Base-by-base conservation (phyloP, 768 basidiomycete genomes). In the Boletus reticuloceps region DNA sequence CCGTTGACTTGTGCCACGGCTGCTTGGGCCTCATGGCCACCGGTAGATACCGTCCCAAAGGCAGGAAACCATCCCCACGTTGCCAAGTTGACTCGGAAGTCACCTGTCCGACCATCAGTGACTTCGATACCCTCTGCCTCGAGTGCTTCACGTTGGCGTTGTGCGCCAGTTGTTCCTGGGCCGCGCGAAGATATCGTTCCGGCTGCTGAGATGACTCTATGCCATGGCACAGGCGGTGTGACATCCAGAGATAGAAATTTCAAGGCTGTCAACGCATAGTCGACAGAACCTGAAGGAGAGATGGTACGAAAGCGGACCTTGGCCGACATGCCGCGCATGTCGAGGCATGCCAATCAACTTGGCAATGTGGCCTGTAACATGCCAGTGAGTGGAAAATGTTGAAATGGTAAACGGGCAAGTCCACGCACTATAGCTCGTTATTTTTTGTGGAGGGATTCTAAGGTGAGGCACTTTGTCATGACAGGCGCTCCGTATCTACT, bases 81-180 rank as follows among this genome's bases (percentile, higher is more conserved):
- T 7, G 66, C 59, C 36, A 89, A 68, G 69, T 86, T 77, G 5
- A 94, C 79, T 45, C 79, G 79, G 64, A 82, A 69, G 46, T 80
- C 84, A 29, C 81, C 87, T 12, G 75, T 78, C 59, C 79, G 75
- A 19, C 82, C 79, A 3, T 70, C 73, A 4, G 65, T 77, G 19
- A 95, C 91, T 48, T 89, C 83, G n/a, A 95, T 81, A 5, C 89
- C 91, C 69, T 95, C 94, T 0, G 82, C 85, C 54, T 85, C 82
- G 14, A 97, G 79, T 3, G 79, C 84, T n/a, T 87, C 84, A 17
- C 83, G 75, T 66, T 97, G 94, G 1, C 83, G 74, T 43, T 80
- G 80, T 1, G 92, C 92, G 3, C 91, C 92, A 39, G 81, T 74
- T 4, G 94, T 94, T 4, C 85, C 88, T 5, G 93, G 91, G 0